phyloP scores from a whole-genome alignment of 2,329 filamentous ascomycete genomes.

The Aspergillus fijiensis region DNA sequence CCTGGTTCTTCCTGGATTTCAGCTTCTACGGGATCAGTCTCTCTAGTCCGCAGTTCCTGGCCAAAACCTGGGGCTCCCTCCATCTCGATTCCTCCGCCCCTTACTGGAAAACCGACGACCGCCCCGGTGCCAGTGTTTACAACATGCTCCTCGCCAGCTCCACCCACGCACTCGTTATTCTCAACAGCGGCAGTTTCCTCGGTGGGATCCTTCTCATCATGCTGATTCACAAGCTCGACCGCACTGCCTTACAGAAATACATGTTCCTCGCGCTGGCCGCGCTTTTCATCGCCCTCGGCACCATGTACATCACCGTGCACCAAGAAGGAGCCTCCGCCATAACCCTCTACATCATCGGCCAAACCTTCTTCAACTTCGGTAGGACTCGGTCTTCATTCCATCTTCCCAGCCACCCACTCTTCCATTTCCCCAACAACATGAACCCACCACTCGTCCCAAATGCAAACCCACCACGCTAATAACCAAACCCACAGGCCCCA shows the following conservation, averaged over 20 bases:
- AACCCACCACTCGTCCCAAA: not conserved
- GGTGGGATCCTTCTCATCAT: constrained; percentile 45
- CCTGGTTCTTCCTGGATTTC: constrained; percentile 59
- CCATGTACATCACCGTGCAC: constrained; percentile 43
- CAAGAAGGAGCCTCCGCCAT: constrained; percentile 39
- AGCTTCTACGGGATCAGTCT: constrained; percentile 58
- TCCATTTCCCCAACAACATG: too few species aligned
- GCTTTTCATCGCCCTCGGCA: constrained; percentile 46
- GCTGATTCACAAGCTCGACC: constrained; percentile 41
- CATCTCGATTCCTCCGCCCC: constrained; percentile 30
- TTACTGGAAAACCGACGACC: constrained; percentile 38
- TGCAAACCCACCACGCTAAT: constrained; percentile 1
- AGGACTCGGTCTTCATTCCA: constrained; percentile 8
- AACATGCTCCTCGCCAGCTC: constrained; percentile 42
- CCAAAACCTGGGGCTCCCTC: constrained; percentile 42
- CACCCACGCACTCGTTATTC: constrained; percentile 40
- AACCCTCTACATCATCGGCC: constrained; percentile 46
- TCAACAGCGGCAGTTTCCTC: constrained; percentile 45
- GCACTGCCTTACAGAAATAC: constrained; percentile 46
- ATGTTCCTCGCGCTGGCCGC: constrained; percentile 45
- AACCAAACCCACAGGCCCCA: constrained; percentile 29
- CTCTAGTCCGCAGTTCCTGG: constrained; percentile 43
- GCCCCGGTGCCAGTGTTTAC: constrained; percentile 44
- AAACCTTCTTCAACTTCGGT: constrained; percentile 52
- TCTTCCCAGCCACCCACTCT: too few species aligned